phyloP scores from a whole-genome alignment of 2,329 filamentous ascomycete genomes.

The Lasiodiplodia sp. region DNA sequence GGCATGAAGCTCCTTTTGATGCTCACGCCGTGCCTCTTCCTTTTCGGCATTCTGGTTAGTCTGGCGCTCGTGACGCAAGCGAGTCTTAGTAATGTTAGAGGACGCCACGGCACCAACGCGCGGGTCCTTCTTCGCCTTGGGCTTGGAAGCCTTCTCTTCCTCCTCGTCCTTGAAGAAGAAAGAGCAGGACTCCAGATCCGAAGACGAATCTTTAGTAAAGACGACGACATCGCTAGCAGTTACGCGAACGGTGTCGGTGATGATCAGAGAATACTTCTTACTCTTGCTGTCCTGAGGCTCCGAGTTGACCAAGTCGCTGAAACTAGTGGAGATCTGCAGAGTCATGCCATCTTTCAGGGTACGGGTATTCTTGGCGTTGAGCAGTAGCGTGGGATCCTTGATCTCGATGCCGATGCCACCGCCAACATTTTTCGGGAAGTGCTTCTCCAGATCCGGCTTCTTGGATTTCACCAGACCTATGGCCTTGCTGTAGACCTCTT shows the following conservation, averaged over 20 bases:
- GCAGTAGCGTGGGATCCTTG: constrained; percentile 79
- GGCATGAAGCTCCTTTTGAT: constrained; percentile 85
- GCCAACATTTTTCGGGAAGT: constrained; percentile 92
- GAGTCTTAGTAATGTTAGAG: constrained; percentile 94
- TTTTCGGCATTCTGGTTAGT: constrained; percentile 88
- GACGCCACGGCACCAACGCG: constrained; percentile 87
- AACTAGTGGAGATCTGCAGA: constrained; percentile 85
- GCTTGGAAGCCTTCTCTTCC: constrained; percentile 81
- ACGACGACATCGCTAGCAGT: constrained; percentile 79
- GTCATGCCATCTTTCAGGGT: constrained; percentile 97
- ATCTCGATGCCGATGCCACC: constrained; percentile 93
- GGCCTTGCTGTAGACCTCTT: constrained; percentile 92
- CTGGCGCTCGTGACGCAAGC: constrained; percentile 88
- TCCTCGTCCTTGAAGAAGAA: constrained; percentile 99
- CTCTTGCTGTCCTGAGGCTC: constrained; percentile 89
- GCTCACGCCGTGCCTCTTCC: constrained; percentile 84
- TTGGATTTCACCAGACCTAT: constrained; percentile 80
- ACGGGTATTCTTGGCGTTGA: constrained; percentile 86
- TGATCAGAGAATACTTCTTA: constrained; percentile 85
- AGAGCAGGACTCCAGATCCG: constrained; percentile 90
- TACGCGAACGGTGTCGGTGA: constrained; percentile 93
- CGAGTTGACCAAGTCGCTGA: constrained; percentile 87
- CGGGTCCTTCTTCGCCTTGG: constrained; percentile 84
- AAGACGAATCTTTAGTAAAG: constrained; percentile 92
- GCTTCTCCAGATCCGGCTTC: constrained; percentile 93